Conservation (phyloP, 108 stramenopile genomes). For the Cylindrotheca fusiformis region DNA sequence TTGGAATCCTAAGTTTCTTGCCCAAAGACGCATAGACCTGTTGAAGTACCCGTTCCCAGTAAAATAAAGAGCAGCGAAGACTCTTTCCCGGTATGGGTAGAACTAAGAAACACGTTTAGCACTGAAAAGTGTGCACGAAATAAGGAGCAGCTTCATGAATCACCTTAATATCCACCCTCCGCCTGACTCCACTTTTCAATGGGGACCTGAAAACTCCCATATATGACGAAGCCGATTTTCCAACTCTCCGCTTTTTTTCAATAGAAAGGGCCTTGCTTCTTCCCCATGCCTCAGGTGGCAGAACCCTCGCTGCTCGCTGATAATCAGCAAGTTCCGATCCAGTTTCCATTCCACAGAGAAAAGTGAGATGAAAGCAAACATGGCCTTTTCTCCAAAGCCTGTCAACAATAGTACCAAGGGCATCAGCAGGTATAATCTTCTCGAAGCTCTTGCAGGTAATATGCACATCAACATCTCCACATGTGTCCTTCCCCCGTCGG, state of each 20-base stretch:
- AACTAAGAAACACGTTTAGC: too few species aligned
- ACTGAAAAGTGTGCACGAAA: too few species aligned
- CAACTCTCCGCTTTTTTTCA: neutral
- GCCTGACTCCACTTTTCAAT: slow-evolving; percentile 6
- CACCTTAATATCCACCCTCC: slow-evolving; percentile 68
- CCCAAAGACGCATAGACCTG: slow-evolving; percentile 54
- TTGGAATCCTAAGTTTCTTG: slow-evolving; percentile 18
- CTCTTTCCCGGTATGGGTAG: slow-evolving; percentile 48
- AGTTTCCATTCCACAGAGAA: slow-evolving; percentile 27
- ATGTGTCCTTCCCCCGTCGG: slow-evolving; percentile 35
- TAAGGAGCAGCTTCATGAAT: too few species aligned
- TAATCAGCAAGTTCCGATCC: slow-evolving; percentile 19
- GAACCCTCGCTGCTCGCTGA: slow-evolving; percentile 7
- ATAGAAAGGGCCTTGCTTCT: neutral
- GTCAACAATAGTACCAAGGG: slow-evolving; percentile 41
- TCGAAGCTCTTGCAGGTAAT: slow-evolving; percentile 31
- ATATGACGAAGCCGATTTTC: slow-evolving; percentile 14
- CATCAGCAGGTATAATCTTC: slow-evolving; percentile 26
- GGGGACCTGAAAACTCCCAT: slow-evolving; percentile 55
- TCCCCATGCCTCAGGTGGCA: slow-evolving; percentile 19
- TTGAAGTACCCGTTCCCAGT: slow-evolving; percentile 67
- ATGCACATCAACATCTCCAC: slow-evolving; percentile 57
- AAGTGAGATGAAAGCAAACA: slow-evolving; percentile 44
- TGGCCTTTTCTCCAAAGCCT: slow-evolving; percentile 37
- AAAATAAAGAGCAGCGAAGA: slow-evolving; percentile 57